phyloP scores from a whole-genome alignment of 2,329 filamentous ascomycete species.

The Pseudophaeomoniella oleicola region DNA sequence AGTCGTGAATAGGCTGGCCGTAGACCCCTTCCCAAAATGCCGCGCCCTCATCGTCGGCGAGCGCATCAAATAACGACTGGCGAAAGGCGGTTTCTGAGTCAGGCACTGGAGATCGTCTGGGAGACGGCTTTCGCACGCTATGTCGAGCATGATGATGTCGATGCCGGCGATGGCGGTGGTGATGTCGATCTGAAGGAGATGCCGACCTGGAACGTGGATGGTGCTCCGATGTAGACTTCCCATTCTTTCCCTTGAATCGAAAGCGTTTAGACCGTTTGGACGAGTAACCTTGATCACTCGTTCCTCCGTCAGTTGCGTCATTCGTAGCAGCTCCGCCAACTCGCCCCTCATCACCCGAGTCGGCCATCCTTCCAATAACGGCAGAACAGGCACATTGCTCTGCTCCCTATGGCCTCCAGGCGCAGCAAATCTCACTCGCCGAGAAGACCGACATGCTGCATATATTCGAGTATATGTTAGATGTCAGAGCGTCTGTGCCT shows the following conservation, averaged over 20 bases:
- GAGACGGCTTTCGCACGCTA: not conserved
- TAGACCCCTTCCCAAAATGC: slow-evolving; percentile 95
- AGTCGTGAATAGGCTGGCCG: slow-evolving; percentile 81
- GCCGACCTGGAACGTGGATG: not conserved
- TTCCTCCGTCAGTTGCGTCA: too few species aligned
- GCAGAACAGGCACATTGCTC: not conserved
- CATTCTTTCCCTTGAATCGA: not conserved
- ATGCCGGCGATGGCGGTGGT: not conserved
- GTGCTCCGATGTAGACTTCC: not conserved
- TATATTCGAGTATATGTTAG: too few species aligned
- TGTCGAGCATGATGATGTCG: not conserved
- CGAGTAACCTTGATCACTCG: too few species aligned
- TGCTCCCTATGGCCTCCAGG: too few species aligned
- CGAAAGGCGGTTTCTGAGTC: slow-evolving; percentile 68
- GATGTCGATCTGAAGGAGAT: not conserved
- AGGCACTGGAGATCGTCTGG: slow-evolving; percentile 19
- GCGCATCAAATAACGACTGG: slow-evolving; percentile 88
- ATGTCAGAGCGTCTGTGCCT: too few species aligned
- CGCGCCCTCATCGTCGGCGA: slow-evolving; percentile 92
- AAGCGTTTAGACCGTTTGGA: not conserved
- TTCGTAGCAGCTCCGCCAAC: too few species aligned
- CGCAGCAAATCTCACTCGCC: too few species aligned
- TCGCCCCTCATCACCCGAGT: too few species aligned
- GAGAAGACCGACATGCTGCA: too few species aligned
- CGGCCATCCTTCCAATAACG: not conserved